Evolutionary conservation across 208 protist genomes (phyloP).

Genomic region (Acanthamoeba castellanii): DNA sequence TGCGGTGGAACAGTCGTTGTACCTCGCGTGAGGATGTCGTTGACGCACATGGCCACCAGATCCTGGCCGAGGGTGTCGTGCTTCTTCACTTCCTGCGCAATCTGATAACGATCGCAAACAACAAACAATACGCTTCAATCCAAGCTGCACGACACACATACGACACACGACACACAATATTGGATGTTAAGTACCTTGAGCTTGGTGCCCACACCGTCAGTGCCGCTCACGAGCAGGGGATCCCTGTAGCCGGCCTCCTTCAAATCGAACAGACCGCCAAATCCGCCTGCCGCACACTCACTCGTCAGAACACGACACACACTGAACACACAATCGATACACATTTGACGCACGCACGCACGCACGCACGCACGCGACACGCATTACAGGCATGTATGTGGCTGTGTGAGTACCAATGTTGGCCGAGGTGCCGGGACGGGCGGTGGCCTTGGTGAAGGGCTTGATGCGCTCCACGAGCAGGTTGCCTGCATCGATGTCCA

Average conservation of each 20-base stretch:
- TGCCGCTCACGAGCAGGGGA: slow-evolving; percentile 89
- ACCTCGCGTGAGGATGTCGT: slow-evolving; percentile 88
- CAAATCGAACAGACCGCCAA: slow-evolving; percentile 89
- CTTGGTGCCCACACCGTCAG: slow-evolving; percentile 92
- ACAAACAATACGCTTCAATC: background rate
- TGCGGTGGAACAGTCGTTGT: background rate
- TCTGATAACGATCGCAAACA: background rate
- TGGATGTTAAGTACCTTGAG: slow-evolving; percentile 63
- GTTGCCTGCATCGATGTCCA: slow-evolving; percentile 89
- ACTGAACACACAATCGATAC: background rate
- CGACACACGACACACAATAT: background rate
- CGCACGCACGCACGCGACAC: background rate
- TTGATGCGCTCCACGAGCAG: slow-evolving; percentile 88
- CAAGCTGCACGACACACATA: background rate
- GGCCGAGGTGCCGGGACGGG: slow-evolving; percentile 44
- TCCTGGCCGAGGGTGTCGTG: slow-evolving; percentile 90
- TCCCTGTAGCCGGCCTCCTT: slow-evolving; percentile 85
- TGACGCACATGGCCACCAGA: slow-evolving; percentile 91
- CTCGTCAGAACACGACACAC: background rate
- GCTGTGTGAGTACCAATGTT: background rate
- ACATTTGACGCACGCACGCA: background rate
- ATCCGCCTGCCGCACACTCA: slow-evolving; percentile 76
- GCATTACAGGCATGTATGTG: background rate
- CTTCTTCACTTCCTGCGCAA: slow-evolving; percentile 84
- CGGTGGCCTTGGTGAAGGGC: slow-evolving; percentile 85